phyloP scores from a whole-genome alignment of 2,329 filamentous ascomycete genomes.

The Botrytis aclada region DNA sequence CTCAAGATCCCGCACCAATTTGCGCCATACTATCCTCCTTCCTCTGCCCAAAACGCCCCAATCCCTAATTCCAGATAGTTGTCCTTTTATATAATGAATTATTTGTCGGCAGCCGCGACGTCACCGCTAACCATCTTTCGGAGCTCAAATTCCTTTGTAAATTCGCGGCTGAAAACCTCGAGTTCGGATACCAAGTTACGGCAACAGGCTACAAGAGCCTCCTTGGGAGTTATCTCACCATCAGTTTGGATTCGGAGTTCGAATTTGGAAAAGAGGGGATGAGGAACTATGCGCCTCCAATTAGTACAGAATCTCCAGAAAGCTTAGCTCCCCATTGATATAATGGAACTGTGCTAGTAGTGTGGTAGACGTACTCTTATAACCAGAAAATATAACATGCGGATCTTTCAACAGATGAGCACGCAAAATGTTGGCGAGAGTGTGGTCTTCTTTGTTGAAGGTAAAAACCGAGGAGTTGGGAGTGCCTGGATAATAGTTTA shows the following conservation, averaged over 20 bases:
- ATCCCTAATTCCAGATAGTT: neutral
- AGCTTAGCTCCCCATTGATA: neutral
- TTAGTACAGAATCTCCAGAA: neutral
- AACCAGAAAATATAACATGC: conserved; percentile 85
- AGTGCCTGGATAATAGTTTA: conserved; percentile 58
- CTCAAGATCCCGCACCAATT: neutral
- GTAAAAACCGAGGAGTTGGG: conserved; percentile 94
- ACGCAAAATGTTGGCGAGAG: conserved; percentile 83
- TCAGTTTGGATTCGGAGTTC: conserved; percentile 88
- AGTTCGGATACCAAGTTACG: conserved; percentile 80
- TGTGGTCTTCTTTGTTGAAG: conserved; percentile 96
- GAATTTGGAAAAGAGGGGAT: conserved; percentile 50
- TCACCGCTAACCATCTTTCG: conserved; percentile 70
- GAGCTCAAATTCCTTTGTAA: conserved; percentile 88
- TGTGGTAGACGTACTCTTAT: conserved; percentile 64
- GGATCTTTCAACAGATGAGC: conserved; percentile 81
- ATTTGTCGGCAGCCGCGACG: conserved; percentile 23
- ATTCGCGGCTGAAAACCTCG: conserved; percentile 76
- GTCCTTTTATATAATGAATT: conserved; percentile 10
- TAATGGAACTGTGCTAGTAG: conserved; percentile 34
- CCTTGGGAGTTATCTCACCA: conserved; percentile 81
- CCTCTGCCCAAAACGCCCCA: conserved; percentile 1
- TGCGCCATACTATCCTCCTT: neutral
- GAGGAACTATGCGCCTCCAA: conserved; percentile 35
- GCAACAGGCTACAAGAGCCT: conserved; percentile 78